Base-by-base conservation (phyloP, 2,329 filamentous ascomycete species). In the Aspergillus novofumigatus region DNA sequence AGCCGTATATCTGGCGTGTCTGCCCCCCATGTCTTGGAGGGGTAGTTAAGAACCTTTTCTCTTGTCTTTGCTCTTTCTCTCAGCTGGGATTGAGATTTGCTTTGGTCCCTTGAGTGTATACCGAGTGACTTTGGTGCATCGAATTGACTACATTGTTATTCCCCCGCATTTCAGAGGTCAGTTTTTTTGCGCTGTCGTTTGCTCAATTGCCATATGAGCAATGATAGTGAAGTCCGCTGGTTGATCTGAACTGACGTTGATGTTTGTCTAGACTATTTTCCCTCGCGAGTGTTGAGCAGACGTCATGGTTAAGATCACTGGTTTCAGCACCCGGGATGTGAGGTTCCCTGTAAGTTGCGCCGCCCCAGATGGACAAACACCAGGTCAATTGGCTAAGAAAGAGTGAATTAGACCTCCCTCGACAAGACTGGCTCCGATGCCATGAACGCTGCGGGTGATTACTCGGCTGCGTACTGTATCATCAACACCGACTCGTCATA, bases 351-450 rank as follows among this genome's bases (percentile, higher is more conserved):
- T 79, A 75, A 58, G 73, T 69, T 59, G 23, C 5, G 14, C 28
- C 10, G 9, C 28, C 8, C 29, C 0, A 7, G 5, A 38, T 38
- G n/a, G 7, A 41, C 11, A 1, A n/a, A 20, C 20, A 1, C 17
- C 25, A 10, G 14, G 32, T 53, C 55, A 28, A 28, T 25, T 61
- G 32, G 56, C 52, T 52, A 51, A 52, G 55, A 20, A 11, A 4
- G 23, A 32, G 41, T 8, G 8, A 6, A 23, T 44, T 60, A 84
- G 74, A 97, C 92, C n/a, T 96, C 92, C 44, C 86, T 97, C 59
- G 91, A 96, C 77, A 94, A 93, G 79, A 96, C 91, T n/a, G 92
- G 92, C 68, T 95, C 91, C 8, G 92, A 97, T 83, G 92, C 91
- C 69, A 97, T 96, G 92, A 96, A 97, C 71, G 89, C 90, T 3